phyloP scores from a whole-genome alignment of 495 filamentous ascomycete genomes.

The Neurospora terricola region DNA sequence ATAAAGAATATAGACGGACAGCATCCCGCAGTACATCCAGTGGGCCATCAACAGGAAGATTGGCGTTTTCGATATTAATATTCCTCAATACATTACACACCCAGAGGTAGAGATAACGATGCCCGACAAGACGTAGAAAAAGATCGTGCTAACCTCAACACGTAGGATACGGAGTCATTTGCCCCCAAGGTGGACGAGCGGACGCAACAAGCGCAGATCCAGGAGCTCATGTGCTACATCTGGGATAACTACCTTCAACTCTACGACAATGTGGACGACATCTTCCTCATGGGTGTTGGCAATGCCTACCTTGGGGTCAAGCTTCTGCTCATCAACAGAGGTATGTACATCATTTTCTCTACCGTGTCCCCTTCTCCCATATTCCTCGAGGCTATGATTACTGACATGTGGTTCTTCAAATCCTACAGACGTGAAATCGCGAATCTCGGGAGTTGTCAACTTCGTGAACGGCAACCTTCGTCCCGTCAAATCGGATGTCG shows the following conservation, averaged over 20 bases:
- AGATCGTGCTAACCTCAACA: background rate
- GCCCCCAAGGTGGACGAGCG: conserved; percentile 23
- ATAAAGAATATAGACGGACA: conserved; percentile 55
- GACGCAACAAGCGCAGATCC: conserved; percentile 43
- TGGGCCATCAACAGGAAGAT: conserved; percentile 69
- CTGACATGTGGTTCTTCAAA: background rate
- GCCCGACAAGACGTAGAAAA: background rate
- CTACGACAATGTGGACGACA: conserved; percentile 47
- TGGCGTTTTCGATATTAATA: conserved; percentile 79
- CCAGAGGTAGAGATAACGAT: conserved; percentile 31
- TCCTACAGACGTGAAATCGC: conserved; percentile 30
- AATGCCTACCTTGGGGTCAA: conserved; percentile 61
- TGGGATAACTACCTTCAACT: conserved; percentile 98
- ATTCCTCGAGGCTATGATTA: background rate
- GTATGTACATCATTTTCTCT: conserved; percentile 26
- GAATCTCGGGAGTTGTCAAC: conserved; percentile 41
- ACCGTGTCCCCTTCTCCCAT: background rate
- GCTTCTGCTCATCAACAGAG: conserved; percentile 56
- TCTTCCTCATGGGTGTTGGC: conserved; percentile 80
- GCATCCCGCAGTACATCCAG: conserved; percentile 62
- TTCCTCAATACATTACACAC: conserved; percentile 60
- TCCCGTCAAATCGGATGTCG: conserved; percentile 54
- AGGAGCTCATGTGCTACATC: conserved; percentile 72
- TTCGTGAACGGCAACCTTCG: conserved; percentile 56
- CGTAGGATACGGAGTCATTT: conserved; percentile 25